A percentile compares a stretch with the other conserved stretches of the same genome.
Conservation (phyloP, 2,329 filamentous ascomycete species). For the Colletotrichum spinosum region DNA sequence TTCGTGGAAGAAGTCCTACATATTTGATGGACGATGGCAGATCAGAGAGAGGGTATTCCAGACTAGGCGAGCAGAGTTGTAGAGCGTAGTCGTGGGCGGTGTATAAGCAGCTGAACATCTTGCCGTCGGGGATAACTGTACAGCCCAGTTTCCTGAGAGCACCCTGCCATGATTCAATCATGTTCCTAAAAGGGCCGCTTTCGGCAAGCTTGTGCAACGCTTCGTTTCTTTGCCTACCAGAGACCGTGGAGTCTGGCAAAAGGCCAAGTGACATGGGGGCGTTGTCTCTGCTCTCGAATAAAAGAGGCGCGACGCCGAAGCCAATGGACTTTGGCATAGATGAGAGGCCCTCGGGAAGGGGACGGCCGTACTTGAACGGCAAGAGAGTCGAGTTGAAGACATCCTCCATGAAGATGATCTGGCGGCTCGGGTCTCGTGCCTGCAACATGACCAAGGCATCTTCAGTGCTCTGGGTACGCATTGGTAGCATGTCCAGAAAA, state of each 20-base stretch:
- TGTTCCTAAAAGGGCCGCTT: conserved; percentile 29
- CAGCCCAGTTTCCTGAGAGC: conserved; percentile 21
- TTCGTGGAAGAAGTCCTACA: conserved; percentile 54
- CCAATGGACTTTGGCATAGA: conserved; percentile 44
- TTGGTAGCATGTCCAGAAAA: conserved; percentile 29
- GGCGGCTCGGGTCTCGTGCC: conserved; percentile 42
- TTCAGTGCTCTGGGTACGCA: neutral
- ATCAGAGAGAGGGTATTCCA: conserved; percentile 53
- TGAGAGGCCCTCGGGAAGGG: conserved; percentile 42
- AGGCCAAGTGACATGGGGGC: conserved; percentile 46
- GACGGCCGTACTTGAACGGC: conserved; percentile 43
- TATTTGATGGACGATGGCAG: conserved; percentile 54
- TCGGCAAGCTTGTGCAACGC: conserved; percentile 32
- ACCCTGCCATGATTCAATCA: conserved; percentile 26
- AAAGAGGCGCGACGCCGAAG: conserved; percentile 46
- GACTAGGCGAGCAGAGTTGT: conserved; percentile 51
- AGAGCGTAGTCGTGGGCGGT: conserved; percentile 47
- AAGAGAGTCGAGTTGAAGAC: conserved; percentile 43
- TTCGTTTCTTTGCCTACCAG: conserved; percentile 45
- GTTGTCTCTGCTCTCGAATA: conserved; percentile 46
- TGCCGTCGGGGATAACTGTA: conserved; percentile 12
- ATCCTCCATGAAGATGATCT: conserved; percentile 49
- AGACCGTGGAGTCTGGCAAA: conserved; percentile 44
- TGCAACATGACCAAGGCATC: conserved; percentile 40
- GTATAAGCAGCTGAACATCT: conserved; percentile 23